Base-by-base conservation (phyloP, 176 grass and related monocot genomes). In the Tuctoria greenei region DNA sequence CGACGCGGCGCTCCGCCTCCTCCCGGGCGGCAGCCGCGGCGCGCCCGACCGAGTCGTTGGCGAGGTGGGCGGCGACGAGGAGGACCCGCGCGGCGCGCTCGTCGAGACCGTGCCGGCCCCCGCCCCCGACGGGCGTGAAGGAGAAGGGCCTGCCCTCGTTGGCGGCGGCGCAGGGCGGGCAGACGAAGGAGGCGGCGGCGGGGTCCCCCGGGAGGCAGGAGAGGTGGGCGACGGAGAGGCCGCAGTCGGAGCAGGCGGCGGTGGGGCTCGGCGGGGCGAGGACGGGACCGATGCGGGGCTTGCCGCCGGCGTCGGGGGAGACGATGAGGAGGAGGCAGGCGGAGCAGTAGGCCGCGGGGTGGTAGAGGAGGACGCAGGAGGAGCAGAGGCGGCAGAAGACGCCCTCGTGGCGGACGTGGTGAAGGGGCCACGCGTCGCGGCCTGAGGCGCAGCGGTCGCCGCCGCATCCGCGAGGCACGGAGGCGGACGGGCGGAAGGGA, bases 311-410 rank as follows among this genome's bases (percentile, higher is more conserved):
- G 66, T 43, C 34, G 13, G 17, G 20, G 66, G 17, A n/a, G 45
- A 54, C 23, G 61, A 99, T 73, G 68, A 98, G 71, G 65, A 81
- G 79, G 66, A 95, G 84, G 79, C 95, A 99, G 80, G 86, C 60
- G 8, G 89, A 81, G 86, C 95, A 99, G 79, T 95, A 95, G 73
- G 66, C 35, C 35, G 81, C 52, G 2, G 84, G 89, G 69, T 86
- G 76, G 86, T 99, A 94, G 51, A 86, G 88, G 73, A 99, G 85
- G 51, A 99, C 91, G 70, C 91, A 99, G 28, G 85, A 76, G 69
- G 95, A 95, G 86, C 95, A 99, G 52, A 99, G 82, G 16, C 77
- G 89, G 72, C 86, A 87, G 76, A 82, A 99, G 37, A 92, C 91
- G 61, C 86, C 87, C 10, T 88, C 72, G 82, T 99, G 89, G 47